These are phyloP conservation scores for Posidonia oceanica DNA, from an alignment of 116 monocot genomes.

Conservation along the genomic window DNA sequence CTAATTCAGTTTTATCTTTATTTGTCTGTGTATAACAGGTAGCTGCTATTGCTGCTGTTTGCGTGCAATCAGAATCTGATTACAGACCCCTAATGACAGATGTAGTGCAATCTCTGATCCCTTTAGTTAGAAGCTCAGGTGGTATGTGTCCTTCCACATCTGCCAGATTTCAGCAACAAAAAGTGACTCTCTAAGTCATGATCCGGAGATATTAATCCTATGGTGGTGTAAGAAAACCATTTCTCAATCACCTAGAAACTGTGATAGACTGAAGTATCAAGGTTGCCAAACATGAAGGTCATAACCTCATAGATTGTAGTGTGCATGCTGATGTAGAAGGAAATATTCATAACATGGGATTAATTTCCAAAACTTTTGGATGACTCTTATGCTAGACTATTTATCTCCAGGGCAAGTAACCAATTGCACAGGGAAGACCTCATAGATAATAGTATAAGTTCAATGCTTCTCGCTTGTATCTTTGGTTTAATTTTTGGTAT, in stretches of 20 bases:
- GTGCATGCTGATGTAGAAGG: too few relatives aligned
- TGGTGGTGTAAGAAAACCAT: neutral
- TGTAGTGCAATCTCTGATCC: conserved; percentile 71
- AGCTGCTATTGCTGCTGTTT: conserved; percentile 73
- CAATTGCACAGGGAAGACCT: too few relatives aligned
- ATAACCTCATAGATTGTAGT: too few relatives aligned
- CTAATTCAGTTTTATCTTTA: neutral
- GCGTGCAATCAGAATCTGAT: conserved; percentile 67
- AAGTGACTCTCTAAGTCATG: conserved; percentile 6
- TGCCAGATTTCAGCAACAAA: conserved; percentile 13
- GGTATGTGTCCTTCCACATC: conserved; percentile 8
- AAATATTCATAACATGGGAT: too few relatives aligned
- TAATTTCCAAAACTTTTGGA: too few relatives aligned
- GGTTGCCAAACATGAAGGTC: too few relatives aligned
- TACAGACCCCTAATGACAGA: conserved; percentile 76
- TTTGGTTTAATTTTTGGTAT: too few relatives aligned
- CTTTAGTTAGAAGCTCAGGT: conserved; percentile 35
- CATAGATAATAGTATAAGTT: too few relatives aligned
- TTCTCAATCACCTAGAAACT: neutral
- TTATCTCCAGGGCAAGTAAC: too few relatives aligned
- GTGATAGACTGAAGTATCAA: neutral
- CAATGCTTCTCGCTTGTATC: too few relatives aligned
- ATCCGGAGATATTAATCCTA: neutral
- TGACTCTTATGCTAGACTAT: too few relatives aligned
- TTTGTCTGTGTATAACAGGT: conserved; percentile 22